Evolutionary conservation across 768 basidiomycete species (phyloP).

Genomic region (Serendipita sp.): DNA sequence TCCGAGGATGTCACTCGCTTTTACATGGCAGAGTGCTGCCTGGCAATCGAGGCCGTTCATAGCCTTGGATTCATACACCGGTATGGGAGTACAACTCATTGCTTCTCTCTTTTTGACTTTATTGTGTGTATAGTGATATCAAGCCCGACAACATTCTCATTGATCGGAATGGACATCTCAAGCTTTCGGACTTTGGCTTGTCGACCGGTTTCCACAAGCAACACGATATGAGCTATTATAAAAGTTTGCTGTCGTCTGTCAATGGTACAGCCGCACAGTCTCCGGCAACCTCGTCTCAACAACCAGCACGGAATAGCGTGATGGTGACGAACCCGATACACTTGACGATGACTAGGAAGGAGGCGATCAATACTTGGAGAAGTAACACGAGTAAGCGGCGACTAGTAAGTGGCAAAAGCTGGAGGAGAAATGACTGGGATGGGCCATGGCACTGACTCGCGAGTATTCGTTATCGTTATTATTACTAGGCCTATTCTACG

Average conservation of each 20-base stretch:
- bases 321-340: conserved; percentile 32
- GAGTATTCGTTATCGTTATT: too few species aligned
- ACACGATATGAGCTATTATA: conserved; percentile 34
- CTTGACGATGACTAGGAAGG: conserved; percentile 29
- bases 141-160: conserved; percentile 39
- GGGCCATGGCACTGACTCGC: neutral
- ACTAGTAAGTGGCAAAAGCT: conserved; percentile 16
- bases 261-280: neutral
- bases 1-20: conserved; percentile 35
- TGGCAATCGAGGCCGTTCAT: conserved; percentile 36
- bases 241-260: conserved; percentile 25
- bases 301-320: conserved; percentile 26
- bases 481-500: conserved; percentile 31
- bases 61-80: conserved; percentile 35
- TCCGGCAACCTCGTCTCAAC: conserved; percentile 9
- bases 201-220: conserved; percentile 38
- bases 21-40: conserved; percentile 35
- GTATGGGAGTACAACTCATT: conserved; percentile 20
- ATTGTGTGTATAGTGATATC: conserved; percentile 25
- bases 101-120: neutral
- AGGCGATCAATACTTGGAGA: conserved; percentile 33
- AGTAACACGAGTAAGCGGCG: conserved; percentile 27
- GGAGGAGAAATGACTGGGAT: neutral
- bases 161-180: conserved; percentile 33
- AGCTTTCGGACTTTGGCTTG: conserved; percentile 35